Percentiles rank a stretch among this genome's conserved stretches.
These are phyloP conservation scores for Cudoniella acicularis DNA, from an alignment of 495 filamentous ascomycete species.

Conservation along the genomic window DNA sequence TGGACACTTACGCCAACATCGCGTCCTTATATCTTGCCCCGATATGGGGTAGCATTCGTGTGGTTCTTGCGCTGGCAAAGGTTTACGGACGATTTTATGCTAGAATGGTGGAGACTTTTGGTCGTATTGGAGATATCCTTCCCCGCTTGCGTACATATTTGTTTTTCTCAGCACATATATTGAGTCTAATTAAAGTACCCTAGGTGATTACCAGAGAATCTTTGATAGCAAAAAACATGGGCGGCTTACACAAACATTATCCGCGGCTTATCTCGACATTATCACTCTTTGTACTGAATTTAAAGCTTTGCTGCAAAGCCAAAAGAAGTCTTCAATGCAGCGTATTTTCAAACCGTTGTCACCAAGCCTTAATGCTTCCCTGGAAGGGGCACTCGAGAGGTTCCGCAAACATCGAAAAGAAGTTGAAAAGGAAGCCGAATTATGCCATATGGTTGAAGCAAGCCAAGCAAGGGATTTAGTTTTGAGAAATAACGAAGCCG, in stretches of 20 bases:
- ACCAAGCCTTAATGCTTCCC: conserved; percentile 16
- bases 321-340: conserved; percentile 18
- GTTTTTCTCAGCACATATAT: conserved; percentile 20
- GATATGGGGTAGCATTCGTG: conserved; percentile 40
- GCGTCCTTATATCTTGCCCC: conserved; percentile 32
- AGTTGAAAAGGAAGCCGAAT: conserved; percentile 29
- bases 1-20: conserved; percentile 36
- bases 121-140: conserved; percentile 35
- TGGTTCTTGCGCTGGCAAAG: conserved; percentile 35
- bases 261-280: conserved; percentile 36
- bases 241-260: conserved; percentile 29
- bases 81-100: conserved; percentile 33
- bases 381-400: conserved; percentile 20
- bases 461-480: conserved; percentile 6
- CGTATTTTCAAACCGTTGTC: conserved; percentile 12
- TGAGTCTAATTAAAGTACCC: not conserved
- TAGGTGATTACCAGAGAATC: conserved; percentile 10
- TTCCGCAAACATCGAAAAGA: conserved; percentile 27
- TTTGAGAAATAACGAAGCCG: conserved; percentile 7
- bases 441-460: conserved; percentile 30
- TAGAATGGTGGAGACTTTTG: conserved; percentile 36
- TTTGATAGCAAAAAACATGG: conserved; percentile 26
- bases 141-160: conserved; percentile 32
- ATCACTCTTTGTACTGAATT: conserved; percentile 33
- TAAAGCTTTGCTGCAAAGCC: conserved; percentile 28